Conservation (phyloP, 768 basidiomycete genomes). For the Hebeloma cylindrosporum region DNA sequence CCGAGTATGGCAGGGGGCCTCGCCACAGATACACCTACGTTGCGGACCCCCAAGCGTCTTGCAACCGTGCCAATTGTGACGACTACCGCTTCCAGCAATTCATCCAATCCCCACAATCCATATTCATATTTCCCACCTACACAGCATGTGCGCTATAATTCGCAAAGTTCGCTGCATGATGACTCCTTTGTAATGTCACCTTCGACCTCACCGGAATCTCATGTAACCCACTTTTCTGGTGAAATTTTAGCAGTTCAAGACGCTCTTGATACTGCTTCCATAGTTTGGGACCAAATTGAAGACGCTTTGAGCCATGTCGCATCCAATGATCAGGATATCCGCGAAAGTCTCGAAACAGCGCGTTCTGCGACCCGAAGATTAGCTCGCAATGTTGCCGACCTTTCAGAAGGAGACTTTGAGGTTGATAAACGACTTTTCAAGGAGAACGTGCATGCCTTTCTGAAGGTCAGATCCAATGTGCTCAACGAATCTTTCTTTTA, state of each 20-base stretch:
- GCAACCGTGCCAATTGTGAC: slow-evolving; percentile 36
- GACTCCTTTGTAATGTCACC: slow-evolving; percentile 36
- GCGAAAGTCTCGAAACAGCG: slow-evolving; percentile 58
- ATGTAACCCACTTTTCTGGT: slow-evolving; percentile 66
- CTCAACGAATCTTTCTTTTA: background rate
- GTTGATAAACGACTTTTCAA: slow-evolving; percentile 63
- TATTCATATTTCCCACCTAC: slow-evolving; percentile 29
- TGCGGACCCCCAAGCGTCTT: slow-evolving; percentile 54
- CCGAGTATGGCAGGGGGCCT: slow-evolving; percentile 38
- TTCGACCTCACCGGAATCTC: slow-evolving; percentile 44
- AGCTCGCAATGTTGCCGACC: slow-evolving; percentile 52
- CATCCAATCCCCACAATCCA: slow-evolving; percentile 12
- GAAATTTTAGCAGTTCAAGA: slow-evolving; percentile 77
- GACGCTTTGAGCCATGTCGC: slow-evolving; percentile 57
- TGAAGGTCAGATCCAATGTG: slow-evolving; percentile 57
- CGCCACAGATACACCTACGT: slow-evolving; percentile 37
- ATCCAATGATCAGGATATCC: slow-evolving; percentile 43
- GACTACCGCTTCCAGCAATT: slow-evolving; percentile 32
- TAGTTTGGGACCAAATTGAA: slow-evolving; percentile 81
- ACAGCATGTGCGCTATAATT: slow-evolving; percentile 22
- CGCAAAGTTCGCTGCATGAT: slow-evolving; percentile 39
- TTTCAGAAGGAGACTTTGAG: slow-evolving; percentile 56
- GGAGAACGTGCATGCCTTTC: slow-evolving; percentile 77
- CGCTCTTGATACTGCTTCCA: slow-evolving; percentile 77
- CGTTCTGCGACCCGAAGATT: slow-evolving; percentile 64